Percentiles rank a stretch among this genome's conserved stretches.
These are phyloP conservation scores for Paracamarosporium sp. DNA, from an alignment of 2,329 filamentous ascomycete species.

Conservation along the genomic window DNA sequence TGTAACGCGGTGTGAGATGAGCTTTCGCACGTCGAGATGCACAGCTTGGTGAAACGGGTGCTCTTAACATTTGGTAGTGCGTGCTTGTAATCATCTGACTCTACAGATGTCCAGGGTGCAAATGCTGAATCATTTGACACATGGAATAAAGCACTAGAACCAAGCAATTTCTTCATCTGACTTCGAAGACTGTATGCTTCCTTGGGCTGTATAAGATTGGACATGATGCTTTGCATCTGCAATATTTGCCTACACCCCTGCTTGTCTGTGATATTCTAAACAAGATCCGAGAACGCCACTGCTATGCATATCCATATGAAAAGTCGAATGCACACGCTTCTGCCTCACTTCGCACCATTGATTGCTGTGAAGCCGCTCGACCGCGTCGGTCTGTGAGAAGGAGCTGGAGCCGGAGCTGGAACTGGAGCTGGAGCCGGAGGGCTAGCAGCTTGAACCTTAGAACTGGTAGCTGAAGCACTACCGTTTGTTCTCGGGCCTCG, in stretches of 20 bases:
- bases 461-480: constrained; percentile 13
- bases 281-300: constrained; percentile 14
- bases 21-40: no score
- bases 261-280: background rate
- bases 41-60: no score
- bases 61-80: no score
- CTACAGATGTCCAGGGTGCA: no score
- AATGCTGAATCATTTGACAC: no score
- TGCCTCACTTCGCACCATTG: constrained; percentile 24
- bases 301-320: constrained; percentile 16
- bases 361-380: constrained; percentile 41
- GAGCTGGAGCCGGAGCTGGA: background rate
- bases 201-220: background rate
- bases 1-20: no score
- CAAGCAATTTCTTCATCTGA: background rate
- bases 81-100: no score
- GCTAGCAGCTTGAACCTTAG: background rate
- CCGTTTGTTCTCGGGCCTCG: constrained; percentile 31
- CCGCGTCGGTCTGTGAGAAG: constrained; percentile 15
- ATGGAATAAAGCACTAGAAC: no score
- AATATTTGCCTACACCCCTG: background rate
- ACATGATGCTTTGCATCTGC: background rate
- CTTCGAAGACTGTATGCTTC: background rate
- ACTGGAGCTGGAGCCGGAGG: background rate
- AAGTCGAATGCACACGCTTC: background rate